These are phyloP conservation scores for Aspergillus steynii DNA, from an alignment of 495 filamentous ascomycete species.

Conservation along the genomic window DNA sequence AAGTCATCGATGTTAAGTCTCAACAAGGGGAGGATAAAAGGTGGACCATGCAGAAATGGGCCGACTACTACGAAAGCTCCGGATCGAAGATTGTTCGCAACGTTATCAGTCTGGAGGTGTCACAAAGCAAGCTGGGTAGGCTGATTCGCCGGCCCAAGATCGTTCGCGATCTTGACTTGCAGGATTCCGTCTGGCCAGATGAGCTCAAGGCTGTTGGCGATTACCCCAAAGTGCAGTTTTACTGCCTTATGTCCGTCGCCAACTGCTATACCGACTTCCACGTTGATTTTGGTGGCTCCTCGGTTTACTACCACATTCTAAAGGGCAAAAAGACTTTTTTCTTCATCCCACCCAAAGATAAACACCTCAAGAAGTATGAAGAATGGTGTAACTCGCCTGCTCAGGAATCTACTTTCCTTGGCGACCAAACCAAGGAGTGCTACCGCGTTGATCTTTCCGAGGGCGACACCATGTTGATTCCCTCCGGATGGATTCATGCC, in stretches of 20 bases:
- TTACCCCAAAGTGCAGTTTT: conserved; percentile 67
- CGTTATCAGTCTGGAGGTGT: conserved; percentile 77
- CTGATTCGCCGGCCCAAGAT: conserved; percentile 68
- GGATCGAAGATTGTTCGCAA: conserved; percentile 67
- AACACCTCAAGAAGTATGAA: conserved; percentile 75
- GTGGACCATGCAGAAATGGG: conserved; percentile 74
- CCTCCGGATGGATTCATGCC: conserved; percentile 79
- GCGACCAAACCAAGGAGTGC: conserved; percentile 70
- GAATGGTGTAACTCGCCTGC: conserved; percentile 73
- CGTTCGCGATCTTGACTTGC: conserved; percentile 70
- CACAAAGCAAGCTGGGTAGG: conserved; percentile 63
- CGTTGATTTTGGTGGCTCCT: conserved; percentile 79
- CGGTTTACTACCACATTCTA: conserved; percentile 76
- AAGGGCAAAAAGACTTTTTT: conserved; percentile 78
- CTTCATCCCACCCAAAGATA: conserved; percentile 74
- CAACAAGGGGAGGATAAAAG: conserved; percentile 67
- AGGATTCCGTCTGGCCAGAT: conserved; percentile 70
- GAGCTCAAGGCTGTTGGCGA: conserved; percentile 58
- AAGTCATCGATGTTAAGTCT: conserved; percentile 76
- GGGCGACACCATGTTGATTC: conserved; percentile 78
- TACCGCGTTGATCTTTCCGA: conserved; percentile 70
- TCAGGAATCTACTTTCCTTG: conserved; percentile 70
- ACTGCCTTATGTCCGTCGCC: conserved; percentile 77
- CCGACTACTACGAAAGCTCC: conserved; percentile 71
- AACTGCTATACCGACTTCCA: conserved; percentile 82